Evolutionary conservation across 192 early-diverging fungal genomes (phyloP).

Genomic region (Coemansia sp.): DNA sequence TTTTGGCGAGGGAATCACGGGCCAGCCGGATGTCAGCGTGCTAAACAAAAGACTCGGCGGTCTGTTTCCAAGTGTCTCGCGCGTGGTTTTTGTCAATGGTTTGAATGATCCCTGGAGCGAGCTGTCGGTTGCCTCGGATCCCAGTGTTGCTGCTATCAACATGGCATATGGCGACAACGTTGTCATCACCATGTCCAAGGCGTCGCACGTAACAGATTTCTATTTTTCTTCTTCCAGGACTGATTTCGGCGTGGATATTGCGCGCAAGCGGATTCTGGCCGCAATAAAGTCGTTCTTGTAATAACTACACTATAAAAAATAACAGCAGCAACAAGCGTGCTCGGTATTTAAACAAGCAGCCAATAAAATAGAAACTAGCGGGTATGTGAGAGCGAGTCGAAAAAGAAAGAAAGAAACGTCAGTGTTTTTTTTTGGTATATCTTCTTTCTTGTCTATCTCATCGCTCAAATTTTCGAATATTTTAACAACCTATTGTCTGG

Average conservation of each 20-base stretch:
- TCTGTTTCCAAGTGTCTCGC: conserved; percentile 36
- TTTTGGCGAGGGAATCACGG: conserved; percentile 37
- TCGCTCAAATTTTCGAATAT: too few species aligned
- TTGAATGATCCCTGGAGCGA: conserved; percentile 64
- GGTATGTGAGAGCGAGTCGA: too few species aligned
- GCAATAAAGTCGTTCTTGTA: conserved; percentile 35
- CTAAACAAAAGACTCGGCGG: conserved; percentile 47
- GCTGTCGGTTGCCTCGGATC: conserved; percentile 47
- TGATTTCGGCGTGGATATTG: conserved; percentile 48
- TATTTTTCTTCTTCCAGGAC: conserved; percentile 33
- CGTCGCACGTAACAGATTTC: conserved; percentile 51
- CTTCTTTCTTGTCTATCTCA: too few species aligned
- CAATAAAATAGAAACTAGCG: too few species aligned
- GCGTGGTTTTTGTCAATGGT: conserved; percentile 67
- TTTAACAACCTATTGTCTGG: too few species aligned
- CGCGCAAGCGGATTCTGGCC: conserved; percentile 29
- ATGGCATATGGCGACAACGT: conserved; percentile 23
- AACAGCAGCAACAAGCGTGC: too few species aligned
- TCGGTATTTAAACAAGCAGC: too few species aligned
- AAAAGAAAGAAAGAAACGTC: too few species aligned
- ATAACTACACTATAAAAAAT: background rate
- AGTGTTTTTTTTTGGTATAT: too few species aligned
- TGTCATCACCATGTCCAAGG: conserved; percentile 46
- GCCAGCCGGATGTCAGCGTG: conserved; percentile 16
- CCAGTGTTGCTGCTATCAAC: conserved; percentile 9